Percentiles rank a stretch among this genome's conserved stretches.
Conservation (phyloP, 192 early-diverging fungal species). For the Rhizoclosmatium globosum region DNA sequence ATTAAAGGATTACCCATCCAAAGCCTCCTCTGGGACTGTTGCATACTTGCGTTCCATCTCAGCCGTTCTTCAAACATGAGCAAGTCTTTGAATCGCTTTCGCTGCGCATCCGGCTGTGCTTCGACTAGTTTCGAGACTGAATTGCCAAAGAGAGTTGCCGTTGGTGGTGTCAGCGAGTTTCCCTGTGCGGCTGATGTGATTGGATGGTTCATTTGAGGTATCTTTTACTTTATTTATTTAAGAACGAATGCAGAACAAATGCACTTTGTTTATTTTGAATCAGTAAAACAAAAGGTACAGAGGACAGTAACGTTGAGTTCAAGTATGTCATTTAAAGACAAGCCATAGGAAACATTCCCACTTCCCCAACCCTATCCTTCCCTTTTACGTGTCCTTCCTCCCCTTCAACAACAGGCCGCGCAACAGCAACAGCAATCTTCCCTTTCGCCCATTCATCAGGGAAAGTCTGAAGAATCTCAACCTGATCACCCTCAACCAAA, state of each 20-base stretch:
- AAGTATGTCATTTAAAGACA: no score
- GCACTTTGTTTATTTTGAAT: not conserved
- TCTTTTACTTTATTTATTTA: not conserved
- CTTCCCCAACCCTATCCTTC: no score
- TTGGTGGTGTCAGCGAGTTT: not conserved
- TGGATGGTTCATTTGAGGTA: not conserved
- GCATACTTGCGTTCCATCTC: conserved; percentile 8
- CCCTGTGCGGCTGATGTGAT: not conserved
- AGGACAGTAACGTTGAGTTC: no score
- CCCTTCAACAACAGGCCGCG: no score
- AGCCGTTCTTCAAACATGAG: conserved; percentile 29
- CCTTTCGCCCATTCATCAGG: no score
- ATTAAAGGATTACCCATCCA: conserved; percentile 3
- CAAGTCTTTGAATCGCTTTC: conserved; percentile 22
- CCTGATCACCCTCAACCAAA: no score
- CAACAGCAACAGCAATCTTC: no score
- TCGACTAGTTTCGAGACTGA: not conserved
- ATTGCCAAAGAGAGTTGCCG: not conserved
- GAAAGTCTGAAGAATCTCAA: no score
- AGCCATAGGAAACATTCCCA: no score
- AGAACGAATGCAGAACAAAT: no score
- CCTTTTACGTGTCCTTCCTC: no score
- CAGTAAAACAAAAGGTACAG: not conserved
- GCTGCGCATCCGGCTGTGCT: not conserved
- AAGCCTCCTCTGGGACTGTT: conserved; percentile 2